These are phyloP conservation scores for Rosa persica DNA, from an alignment of 306 rosid species.

Conservation along the genomic window DNA sequence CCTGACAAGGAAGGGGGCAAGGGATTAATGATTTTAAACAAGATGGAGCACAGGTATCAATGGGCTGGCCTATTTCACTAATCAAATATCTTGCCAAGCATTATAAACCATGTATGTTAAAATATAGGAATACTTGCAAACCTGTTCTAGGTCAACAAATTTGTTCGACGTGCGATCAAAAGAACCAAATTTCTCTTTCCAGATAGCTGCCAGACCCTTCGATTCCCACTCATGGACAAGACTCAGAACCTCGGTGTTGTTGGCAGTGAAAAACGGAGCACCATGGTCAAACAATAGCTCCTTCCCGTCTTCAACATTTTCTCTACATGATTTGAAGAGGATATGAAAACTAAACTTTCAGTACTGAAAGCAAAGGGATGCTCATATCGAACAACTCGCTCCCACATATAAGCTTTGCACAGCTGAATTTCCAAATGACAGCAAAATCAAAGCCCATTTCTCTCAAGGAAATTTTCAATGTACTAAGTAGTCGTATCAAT, in stretches of 20 bases:
- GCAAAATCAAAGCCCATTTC: neutral
- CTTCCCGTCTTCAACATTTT: constrained; percentile 70
- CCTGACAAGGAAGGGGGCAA: neutral
- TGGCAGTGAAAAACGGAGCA: constrained; percentile 74
- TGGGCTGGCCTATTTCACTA: neutral
- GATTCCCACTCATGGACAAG: constrained; percentile 79
- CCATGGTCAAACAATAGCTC: constrained; percentile 89
- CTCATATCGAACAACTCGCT: neutral
- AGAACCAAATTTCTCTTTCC: constrained; percentile 72
- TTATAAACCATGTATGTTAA: neutral
- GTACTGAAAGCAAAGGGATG: constrained; percentile 7
- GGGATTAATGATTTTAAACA: neutral
- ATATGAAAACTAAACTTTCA: neutral
- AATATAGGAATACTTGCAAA: constrained; percentile 24
- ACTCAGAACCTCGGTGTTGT: constrained; percentile 45
- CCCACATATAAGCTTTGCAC: neutral
- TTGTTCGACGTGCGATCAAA: constrained; percentile 59
- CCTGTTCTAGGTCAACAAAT: constrained; percentile 64
- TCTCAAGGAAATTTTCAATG: neutral
- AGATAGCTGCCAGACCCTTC: constrained; percentile 69
- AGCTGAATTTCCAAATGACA: neutral
- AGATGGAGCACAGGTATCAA: neutral
- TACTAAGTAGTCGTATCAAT: neutral
- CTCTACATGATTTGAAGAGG: constrained; percentile 44
- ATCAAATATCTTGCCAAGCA: neutral